Evolutionary conservation across 2,329 filamentous ascomycete genomes (phyloP).

Genomic region (Fusarium marasasianum): DNA sequence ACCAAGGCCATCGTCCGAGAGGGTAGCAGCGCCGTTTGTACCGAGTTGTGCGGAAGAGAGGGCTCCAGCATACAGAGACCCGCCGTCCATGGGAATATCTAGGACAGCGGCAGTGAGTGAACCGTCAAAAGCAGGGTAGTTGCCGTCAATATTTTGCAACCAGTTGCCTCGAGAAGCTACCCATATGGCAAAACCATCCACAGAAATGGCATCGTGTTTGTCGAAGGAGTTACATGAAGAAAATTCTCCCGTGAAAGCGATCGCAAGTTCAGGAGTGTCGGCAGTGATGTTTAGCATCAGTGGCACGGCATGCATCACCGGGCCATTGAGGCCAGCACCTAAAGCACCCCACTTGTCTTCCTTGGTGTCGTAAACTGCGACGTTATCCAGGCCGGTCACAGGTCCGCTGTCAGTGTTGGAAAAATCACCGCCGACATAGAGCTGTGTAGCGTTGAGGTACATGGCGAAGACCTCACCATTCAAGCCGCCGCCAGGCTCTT

Average conservation of each 20-base stretch:
- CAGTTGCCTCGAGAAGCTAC: conserved; percentile 86
- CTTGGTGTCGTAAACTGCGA: conserved; percentile 78
- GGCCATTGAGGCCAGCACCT: conserved; percentile 86
- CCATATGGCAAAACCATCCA: conserved; percentile 88
- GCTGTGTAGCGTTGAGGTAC: conserved; percentile 68
- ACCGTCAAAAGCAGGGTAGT: conserved; percentile 75
- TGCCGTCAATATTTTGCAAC: conserved; percentile 79
- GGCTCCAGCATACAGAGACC: conserved; percentile 83
- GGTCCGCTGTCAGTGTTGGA: conserved; percentile 73
- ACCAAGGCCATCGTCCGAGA: conserved; percentile 65
- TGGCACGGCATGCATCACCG: conserved; percentile 77
- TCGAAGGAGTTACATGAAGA: conserved; percentile 74
- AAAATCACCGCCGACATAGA: conserved; percentile 90
- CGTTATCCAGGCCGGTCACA: conserved; percentile 73
- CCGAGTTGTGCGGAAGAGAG: conserved; percentile 79
- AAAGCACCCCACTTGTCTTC: conserved; percentile 79
- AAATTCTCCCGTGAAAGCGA: conserved; percentile 86
- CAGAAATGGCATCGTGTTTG: conserved; percentile 67
- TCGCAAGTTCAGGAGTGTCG: conserved; percentile 73
- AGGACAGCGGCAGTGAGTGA: conserved; percentile 74
- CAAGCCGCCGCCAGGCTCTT: conserved; percentile 75
- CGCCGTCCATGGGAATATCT: conserved; percentile 68
- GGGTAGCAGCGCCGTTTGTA: conserved; percentile 75
- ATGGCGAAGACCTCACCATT: conserved; percentile 81
- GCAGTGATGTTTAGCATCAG: conserved; percentile 81